Conservation (phyloP, 371 early-diverging fungal species). For the Mortierella sp. region DNA sequence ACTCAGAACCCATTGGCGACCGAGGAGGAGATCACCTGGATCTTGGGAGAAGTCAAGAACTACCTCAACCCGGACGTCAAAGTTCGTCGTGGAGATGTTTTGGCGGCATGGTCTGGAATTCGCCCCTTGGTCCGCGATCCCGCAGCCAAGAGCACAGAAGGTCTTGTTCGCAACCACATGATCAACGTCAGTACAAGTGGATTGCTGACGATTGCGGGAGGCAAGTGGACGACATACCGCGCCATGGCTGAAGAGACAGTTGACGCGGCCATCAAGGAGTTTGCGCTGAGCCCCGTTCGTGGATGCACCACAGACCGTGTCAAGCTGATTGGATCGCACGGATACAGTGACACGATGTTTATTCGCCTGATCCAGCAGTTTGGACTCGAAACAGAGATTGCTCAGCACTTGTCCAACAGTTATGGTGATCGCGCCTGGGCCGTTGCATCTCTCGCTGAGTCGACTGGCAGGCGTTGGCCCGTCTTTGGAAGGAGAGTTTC, state of each 20-base stretch:
- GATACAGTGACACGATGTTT: constrained; percentile 89
- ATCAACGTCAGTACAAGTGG: constrained; percentile 87
- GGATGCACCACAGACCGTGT: constrained; percentile 81
- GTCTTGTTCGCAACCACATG: constrained; percentile 97
- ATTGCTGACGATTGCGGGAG: constrained; percentile 97
- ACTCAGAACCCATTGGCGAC: constrained; percentile 87
- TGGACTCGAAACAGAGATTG: constrained; percentile 94
- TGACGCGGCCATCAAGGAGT: constrained; percentile 81
- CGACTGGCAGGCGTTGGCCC: constrained; percentile 81
- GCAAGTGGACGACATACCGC: constrained; percentile 99
- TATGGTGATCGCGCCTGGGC: constrained; percentile 98
- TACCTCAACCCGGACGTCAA: constrained; percentile 91
- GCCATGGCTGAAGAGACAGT: constrained; percentile 99
- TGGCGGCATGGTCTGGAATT: constrained; percentile 99
- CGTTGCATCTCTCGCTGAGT: constrained; percentile 84
- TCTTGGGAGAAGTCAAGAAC: constrained; percentile 92
- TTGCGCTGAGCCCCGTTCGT: constrained; percentile 61
- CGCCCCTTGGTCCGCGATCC: constrained; percentile 99
- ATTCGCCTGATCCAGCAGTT: constrained; percentile 92
- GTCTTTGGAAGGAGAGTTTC: constrained; percentile 84
- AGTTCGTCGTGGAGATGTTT: constrained; percentile 95
- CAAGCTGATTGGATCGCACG: constrained; percentile 89
- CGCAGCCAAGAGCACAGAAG: constrained; percentile 88
- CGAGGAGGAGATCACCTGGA: constrained; percentile 97
- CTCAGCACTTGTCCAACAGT: constrained; percentile 89